Evolutionary conservation across 192 early-diverging fungal genomes (phyloP), one percentile per base, ranked within the genome.

Genomic region (Backusella circina): DNA sequence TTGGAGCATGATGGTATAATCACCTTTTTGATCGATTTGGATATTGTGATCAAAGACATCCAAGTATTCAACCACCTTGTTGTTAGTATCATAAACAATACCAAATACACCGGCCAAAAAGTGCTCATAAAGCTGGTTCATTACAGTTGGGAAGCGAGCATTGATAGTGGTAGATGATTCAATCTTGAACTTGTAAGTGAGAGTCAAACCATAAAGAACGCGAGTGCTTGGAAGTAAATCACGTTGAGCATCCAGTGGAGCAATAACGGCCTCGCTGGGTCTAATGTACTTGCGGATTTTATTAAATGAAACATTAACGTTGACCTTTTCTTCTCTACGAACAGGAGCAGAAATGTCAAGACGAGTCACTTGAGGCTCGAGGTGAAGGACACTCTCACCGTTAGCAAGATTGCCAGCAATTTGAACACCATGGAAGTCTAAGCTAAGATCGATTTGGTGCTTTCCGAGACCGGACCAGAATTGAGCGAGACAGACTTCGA

Each of bases 401-500:
- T 81, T 81, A 38, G 82, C 73, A 16, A 86, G 67, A 18, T 83
- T 84, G 3, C 86, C 84, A 4, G 76, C 75, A 32, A 92, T 36
- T 61, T 86, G 82, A 44, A 97, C 86, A 21, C 95, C 95, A 75
- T 92, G 91, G 82, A 98, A 97, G n/a, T 86, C 85, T 13, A 98
- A 47, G 18, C 88, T 84, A 12, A 96, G 77, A 31, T 89, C 88
- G 10, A 97, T 80, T 30, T 81, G 79, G 74, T 95, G 92, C 13
- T 83, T 76, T 32, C 89, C 95, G 31, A 92, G 82, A 71, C 88
- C 87, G 54, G 90, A 92, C 96, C 98, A 99, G 82, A 94, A 97
- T 79, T 96, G 95, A 2, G 95, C 95, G 38, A 98, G 67, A 44
- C 71, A 81, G 35, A 95, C 84, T 80, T 99, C 96, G 32, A 97